A percentile compares a stretch with the other conserved stretches of the same genome.
These are phyloP conservation scores for Claviceps sp. DNA, from an alignment of 2,329 filamentous ascomycete genomes.

Conservation along the genomic window DNA sequence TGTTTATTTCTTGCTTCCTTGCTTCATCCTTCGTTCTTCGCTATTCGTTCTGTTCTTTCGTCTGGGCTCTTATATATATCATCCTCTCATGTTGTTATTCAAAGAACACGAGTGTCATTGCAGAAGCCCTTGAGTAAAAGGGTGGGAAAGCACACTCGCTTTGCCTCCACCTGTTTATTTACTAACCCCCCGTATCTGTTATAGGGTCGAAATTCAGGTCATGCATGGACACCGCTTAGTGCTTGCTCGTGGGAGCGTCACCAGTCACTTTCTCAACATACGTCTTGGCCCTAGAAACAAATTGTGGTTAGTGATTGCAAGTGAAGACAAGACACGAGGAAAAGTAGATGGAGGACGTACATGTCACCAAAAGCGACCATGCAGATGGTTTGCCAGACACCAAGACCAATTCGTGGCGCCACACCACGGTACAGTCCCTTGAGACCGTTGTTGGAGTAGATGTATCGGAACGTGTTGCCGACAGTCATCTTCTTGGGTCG, in stretches of 20 bases:
- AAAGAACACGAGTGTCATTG: too few relatives aligned
- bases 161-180: too few relatives aligned
- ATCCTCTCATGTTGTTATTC: too few relatives aligned
- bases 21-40: too few relatives aligned
- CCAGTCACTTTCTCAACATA: slow-evolving; percentile 56
- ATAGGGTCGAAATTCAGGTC: not conserved
- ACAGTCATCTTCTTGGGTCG: slow-evolving; percentile 99
- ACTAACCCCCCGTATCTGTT: too few relatives aligned
- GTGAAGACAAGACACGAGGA: not conserved
- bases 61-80: too few relatives aligned
- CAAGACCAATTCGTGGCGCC: slow-evolving; percentile 81
- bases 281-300: slow-evolving; percentile 41
- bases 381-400: slow-evolving; percentile 98
- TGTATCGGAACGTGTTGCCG: slow-evolving; percentile 72
- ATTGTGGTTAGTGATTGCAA: not conserved
- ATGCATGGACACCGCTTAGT: slow-evolving; percentile 30
- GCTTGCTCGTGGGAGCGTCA: slow-evolving; percentile 51
- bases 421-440: slow-evolving; percentile 94
- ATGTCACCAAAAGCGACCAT: slow-evolving; percentile 99
- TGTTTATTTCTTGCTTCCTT: too few relatives aligned
- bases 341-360: slow-evolving; percentile 40
- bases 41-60: too few relatives aligned
- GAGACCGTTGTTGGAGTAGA: slow-evolving; percentile 78
- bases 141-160: too few relatives aligned
- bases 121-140: too few relatives aligned